Percentiles rank a stretch among this genome's conserved stretches.
Evolutionary conservation across 2,329 filamentous ascomycete species (phyloP).

Genomic region (Aureobasidium sp.): DNA sequence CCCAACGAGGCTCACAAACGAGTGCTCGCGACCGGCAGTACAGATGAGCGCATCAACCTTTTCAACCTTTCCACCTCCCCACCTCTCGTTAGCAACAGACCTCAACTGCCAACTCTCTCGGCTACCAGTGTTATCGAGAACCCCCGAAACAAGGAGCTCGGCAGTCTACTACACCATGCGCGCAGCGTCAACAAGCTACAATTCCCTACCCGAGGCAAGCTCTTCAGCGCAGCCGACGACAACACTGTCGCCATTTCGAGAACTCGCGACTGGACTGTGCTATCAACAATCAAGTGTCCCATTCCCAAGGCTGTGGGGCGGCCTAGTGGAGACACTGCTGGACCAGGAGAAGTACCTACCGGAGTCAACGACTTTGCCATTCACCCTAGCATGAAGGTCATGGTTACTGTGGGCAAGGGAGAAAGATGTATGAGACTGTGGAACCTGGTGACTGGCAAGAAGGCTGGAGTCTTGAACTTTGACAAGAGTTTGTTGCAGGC

Average conservation of each 20-base stretch:
- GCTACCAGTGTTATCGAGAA: conserved; percentile 75
- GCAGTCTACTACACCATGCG: conserved; percentile 78
- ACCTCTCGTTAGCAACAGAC: conserved; percentile 52
- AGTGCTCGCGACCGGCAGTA: conserved; percentile 82
- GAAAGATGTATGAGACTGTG: conserved; percentile 89
- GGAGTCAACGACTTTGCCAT: conserved; percentile 94
- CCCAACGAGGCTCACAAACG: conserved; percentile 62
- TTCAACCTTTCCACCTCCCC: conserved; percentile 67
- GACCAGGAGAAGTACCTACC: conserved; percentile 70
- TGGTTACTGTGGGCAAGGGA: conserved; percentile 85
- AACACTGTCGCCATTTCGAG: conserved; percentile 83
- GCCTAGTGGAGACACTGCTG: conserved; percentile 84
- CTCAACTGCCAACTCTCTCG: conserved; percentile 53
- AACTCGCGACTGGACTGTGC: conserved; percentile 79
- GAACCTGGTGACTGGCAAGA: conserved; percentile 95
- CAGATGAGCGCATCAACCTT: conserved; percentile 90
- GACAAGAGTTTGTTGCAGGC: conserved; percentile 63
- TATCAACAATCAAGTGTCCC: conserved; percentile 84
- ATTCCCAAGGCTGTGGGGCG: conserved; percentile 72
- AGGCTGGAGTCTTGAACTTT: conserved; percentile 88
- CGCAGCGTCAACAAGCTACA: conserved; percentile 70
- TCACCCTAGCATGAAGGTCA: conserved; percentile 92
- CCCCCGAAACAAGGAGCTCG: conserved; percentile 78
- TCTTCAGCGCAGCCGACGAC: conserved; percentile 83
- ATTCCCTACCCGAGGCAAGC: conserved; percentile 80